A percentile compares a stretch with the other conserved stretches of the same genome.
Conservation (phyloP, 2,329 filamentous ascomycete species). For the Ophiobolus disseminans region DNA sequence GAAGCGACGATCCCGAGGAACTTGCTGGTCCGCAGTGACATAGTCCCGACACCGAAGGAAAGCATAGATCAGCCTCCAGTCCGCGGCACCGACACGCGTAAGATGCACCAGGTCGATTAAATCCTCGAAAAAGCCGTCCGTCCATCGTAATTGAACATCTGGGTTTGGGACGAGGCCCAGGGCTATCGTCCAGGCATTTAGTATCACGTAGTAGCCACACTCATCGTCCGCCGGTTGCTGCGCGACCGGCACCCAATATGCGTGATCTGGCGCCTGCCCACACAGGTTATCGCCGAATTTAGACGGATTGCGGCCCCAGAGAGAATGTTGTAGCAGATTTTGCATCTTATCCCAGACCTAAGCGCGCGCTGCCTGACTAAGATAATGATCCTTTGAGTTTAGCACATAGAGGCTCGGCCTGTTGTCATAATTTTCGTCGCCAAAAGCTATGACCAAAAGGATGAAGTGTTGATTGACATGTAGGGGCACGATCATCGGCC, state of each 20-base stretch:
- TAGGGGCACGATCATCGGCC: slow-evolving; percentile 16
- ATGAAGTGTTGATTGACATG: slow-evolving; percentile 4
- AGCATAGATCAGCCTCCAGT: slow-evolving; percentile 20
- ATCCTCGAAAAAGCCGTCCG: slow-evolving; percentile 8
- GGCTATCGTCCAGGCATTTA: slow-evolving; percentile 32
- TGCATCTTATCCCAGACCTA: too few species aligned
- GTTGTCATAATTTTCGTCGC: too few species aligned
- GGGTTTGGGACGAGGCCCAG: slow-evolving; percentile 23
- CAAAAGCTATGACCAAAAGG: slow-evolving; percentile 17
- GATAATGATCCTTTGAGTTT: not conserved
- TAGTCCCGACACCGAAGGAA: slow-evolving; percentile 19
- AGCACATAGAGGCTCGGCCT: too few species aligned
- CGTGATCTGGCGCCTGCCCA: not conserved
- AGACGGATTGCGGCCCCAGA: not conserved
- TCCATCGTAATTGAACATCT: slow-evolving; percentile 8
- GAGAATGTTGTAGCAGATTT: too few species aligned
- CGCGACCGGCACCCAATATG: slow-evolving; percentile 8
- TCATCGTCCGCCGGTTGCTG: slow-evolving; percentile 6
- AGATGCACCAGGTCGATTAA: slow-evolving; percentile 12
- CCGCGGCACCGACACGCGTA: slow-evolving; percentile 10
- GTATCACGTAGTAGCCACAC: slow-evolving; percentile 24
- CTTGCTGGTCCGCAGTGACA: slow-evolving; percentile 3
- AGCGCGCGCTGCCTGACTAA: slow-evolving; percentile 19
- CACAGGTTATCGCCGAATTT: not conserved
- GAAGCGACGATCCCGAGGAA: slow-evolving; percentile 3